Conservation (phyloP, 352 stramenopile genomes). For the Phytopythium aichiense region DNA sequence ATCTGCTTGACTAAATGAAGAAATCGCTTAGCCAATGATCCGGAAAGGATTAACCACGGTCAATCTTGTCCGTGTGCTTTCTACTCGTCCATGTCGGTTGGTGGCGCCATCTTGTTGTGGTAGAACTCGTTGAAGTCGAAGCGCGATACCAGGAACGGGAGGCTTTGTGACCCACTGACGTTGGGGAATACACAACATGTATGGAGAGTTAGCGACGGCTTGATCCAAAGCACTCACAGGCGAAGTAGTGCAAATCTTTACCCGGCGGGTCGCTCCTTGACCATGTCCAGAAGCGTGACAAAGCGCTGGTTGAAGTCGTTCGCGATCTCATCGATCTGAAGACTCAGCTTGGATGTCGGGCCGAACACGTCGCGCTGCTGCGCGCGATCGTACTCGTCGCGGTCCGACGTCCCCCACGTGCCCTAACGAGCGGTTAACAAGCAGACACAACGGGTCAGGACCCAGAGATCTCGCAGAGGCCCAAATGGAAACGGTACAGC, state of each 20-base stretch:
- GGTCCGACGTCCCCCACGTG: slow-evolving; percentile 53
- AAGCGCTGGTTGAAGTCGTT: slow-evolving; percentile 67
- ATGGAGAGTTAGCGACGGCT: neutral
- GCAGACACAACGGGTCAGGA: neutral
- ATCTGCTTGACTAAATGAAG: slow-evolving; percentile 44
- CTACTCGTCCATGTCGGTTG: slow-evolving; percentile 47
- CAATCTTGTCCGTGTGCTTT: neutral
- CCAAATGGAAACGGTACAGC: neutral
- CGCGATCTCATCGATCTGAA: slow-evolving; percentile 63
- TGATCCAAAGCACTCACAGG: neutral
- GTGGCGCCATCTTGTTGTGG: slow-evolving; percentile 40
- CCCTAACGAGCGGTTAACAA: slow-evolving; percentile 20
- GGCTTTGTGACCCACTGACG: slow-evolving; percentile 58
- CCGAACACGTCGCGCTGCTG: slow-evolving; percentile 34
- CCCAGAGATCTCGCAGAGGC: neutral
- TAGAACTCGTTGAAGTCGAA: slow-evolving; percentile 94
- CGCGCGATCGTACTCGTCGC: slow-evolving; percentile 42
- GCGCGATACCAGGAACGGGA: slow-evolving; percentile 84
- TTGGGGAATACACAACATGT: neutral
- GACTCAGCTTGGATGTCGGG: slow-evolving; percentile 39
- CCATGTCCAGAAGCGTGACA: slow-evolving; percentile 61
- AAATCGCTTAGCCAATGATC: neutral
- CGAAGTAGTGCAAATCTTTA: slow-evolving; percentile 12
- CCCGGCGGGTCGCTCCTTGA: slow-evolving; percentile 51
- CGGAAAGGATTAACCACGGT: neutral